These are phyloP conservation scores for Kitagawia praeruptora DNA, from an alignment of 129 eudicot genomes.

Conservation along the genomic window DNA sequence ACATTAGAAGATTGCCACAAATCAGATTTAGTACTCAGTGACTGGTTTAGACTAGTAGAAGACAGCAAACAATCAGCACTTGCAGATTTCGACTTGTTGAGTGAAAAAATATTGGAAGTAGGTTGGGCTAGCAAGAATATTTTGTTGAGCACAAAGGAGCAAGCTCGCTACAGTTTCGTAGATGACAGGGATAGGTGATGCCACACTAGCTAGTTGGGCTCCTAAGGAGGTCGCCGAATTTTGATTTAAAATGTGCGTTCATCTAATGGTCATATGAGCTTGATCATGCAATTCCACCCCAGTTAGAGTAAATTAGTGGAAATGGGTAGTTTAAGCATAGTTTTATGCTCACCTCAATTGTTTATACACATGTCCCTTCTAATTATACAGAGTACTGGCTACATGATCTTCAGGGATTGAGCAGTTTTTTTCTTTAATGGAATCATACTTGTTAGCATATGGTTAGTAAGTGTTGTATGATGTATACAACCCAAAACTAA, in stretches of 20 bases:
- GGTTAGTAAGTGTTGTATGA: neutral
- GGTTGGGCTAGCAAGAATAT: conserved; percentile 81
- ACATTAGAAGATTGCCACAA: conserved; percentile 23
- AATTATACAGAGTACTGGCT: neutral
- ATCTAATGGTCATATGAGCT: neutral
- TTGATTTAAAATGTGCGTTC: neutral
- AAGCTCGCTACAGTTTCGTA: conserved; percentile 58
- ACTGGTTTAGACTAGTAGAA: conserved; percentile 49
- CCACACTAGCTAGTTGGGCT: neutral
- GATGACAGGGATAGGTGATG: conserved; percentile 18
- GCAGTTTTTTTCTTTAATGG: neutral
- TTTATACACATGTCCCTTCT: neutral
- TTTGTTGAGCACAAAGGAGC: conserved; percentile 62
- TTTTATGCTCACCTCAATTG: neutral
- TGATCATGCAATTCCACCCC: neutral
- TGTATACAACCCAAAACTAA: neutral
- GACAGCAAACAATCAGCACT: conserved; percentile 52
- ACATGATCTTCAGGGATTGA: neutral
- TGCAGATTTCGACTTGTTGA: conserved; percentile 31
- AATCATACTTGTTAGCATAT: neutral
- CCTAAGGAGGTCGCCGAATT: neutral
- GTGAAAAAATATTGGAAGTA: conserved; percentile 37
- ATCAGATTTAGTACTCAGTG: conserved; percentile 11
- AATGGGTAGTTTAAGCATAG: neutral
- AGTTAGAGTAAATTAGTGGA: neutral